Base-by-base conservation (phyloP, 2,329 filamentous ascomycete species). In the Microcyclospora tardicrescens region DNA sequence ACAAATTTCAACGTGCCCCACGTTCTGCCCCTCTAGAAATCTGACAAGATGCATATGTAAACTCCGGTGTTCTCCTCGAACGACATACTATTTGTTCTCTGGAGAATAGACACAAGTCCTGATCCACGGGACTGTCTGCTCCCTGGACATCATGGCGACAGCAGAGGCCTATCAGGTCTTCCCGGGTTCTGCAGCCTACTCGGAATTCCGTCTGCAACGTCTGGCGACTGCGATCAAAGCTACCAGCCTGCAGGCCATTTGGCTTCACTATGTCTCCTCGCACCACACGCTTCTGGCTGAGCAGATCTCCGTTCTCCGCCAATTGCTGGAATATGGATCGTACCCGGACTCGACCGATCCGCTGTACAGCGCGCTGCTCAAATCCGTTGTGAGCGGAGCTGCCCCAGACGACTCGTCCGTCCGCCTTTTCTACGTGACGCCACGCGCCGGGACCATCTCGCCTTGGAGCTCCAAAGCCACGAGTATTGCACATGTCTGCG, bases 401-500 rank as follows among this genome's bases (percentile, higher is more conserved):
- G 68, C 63, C 44, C 60, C 52, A 50, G 69, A 73, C 42, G 64
- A 69, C 38, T 38, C 37, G n/a, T 60, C 68, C 42, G 66, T 68
- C 33, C 63, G 71, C 35, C 67, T 79, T 45, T 73, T 83, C 58
- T 84, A 86, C 57, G 72, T 94, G 42, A 77, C 74, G 34, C 89
- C 89, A 14, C 76, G 89, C 49, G 82, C 83, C 13, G 77, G 77
- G 52, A 87, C 77, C 2, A 79, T 93, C 50, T 95, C 87, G 31
- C 91, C 91, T 58, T 98, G 91, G 91, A 95, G 86, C 63, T 94
- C 87, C 40, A 87, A 95, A 62, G 89, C 87, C 19, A 94, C 89
- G 34, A 89, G 79, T 58, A 95, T 96, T 59, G 82, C 89, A 38
- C 79, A 91, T 49, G 89, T 95, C 27, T 96, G 89, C 58, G 87